Base-by-base conservation (phyloP, 2,329 filamentous ascomycete genomes). In the Aspergillus calidoustus region DNA sequence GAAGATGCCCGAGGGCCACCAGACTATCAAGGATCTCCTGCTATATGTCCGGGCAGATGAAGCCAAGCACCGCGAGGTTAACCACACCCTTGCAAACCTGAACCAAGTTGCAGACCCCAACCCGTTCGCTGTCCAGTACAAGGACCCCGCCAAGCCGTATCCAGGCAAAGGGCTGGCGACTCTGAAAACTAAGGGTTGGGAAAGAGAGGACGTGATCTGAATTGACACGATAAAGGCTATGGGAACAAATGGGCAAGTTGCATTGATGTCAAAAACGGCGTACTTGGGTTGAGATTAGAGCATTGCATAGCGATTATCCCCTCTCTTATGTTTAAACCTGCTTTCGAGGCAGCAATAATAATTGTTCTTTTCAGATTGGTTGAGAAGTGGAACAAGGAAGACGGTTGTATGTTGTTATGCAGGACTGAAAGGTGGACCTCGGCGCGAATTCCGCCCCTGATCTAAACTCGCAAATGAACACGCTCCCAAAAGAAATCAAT, bases 71-170 rank as follows among this genome's bases (percentile, higher is more conserved):
- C 86, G 95, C 38, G 95, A 97, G 73, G 94, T 98, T 69, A 98
- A 99, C 79, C 95, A 99, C 76, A 98, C 95, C 0, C 80, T 99
- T 47, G 88, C 91, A 55, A 98, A 98, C 74, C 82, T 99, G 61
- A 83, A 96, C 68, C 92, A 95, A 74, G 88, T 87, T 56, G 84
- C 88, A 38, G 95, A 99, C 72, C 93, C 94, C 2, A 99, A 99
- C 72, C 95, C 95, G 2, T 99, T 95, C 72, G 89, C 92, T 50
- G 91, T 89, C 76, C 84, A 88, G 69, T 97, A 94, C 81, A 92
- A 91, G 77, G 87, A 92, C 64, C 81, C 82, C 15, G 80, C 80
- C 5, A 82, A 82, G 64, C 86, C 87, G 25, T 92, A 94, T 67
- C 91, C 90, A 4, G 86, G 87, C 0, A 91, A 90, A 76, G 87